A percentile compares a stretch with the other conserved stretches of the same genome.
Conservation (phyloP, 345 rosid species). For the Euphorbia lathyris region DNA sequence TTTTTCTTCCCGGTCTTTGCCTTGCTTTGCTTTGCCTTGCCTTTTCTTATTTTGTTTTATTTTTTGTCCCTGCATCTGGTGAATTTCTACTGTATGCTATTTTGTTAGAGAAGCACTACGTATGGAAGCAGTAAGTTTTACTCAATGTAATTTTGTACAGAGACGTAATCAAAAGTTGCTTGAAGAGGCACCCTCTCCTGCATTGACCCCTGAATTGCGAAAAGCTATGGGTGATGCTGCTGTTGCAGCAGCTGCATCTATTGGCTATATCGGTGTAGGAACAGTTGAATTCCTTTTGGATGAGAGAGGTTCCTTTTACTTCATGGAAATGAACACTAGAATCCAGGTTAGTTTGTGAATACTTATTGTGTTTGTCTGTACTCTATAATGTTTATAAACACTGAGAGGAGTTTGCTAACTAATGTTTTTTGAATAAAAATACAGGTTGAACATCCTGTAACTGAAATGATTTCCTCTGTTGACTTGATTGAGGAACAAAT, state of each 20-base stretch:
- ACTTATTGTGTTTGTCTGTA: not conserved
- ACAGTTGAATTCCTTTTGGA: slow-evolving; percentile 97
- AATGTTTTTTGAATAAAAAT: slow-evolving; percentile 4
- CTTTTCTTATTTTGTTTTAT: not conserved
- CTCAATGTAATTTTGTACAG: slow-evolving; percentile 41
- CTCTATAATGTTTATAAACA: not conserved
- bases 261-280: slow-evolving; percentile 96
- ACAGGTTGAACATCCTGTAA: slow-evolving; percentile 98
- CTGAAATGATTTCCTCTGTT: slow-evolving; percentile 96
- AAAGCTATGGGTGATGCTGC: slow-evolving; percentile 99
- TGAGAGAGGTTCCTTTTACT: slow-evolving; percentile 95
- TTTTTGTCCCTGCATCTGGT: not conserved
- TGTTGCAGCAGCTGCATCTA: slow-evolving; percentile 98
- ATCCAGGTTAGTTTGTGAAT: slow-evolving; percentile 60
- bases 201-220: slow-evolving; percentile 84
- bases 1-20: too few species aligned
- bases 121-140: slow-evolving; percentile 14
- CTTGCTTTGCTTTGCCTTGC: too few species aligned
- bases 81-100: not conserved
- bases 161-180: slow-evolving; percentile 93
- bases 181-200: slow-evolving; percentile 99
- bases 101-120: slow-evolving; percentile 10
- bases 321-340: slow-evolving; percentile 99
- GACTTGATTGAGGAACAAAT: slow-evolving; percentile 99
- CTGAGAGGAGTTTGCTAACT: slow-evolving; percentile 9